Evolutionary conservation across 352 stramenopile species (phyloP), one percentile per base, ranked within the genome.

Genomic region (Pythium phragmiticola): DNA sequence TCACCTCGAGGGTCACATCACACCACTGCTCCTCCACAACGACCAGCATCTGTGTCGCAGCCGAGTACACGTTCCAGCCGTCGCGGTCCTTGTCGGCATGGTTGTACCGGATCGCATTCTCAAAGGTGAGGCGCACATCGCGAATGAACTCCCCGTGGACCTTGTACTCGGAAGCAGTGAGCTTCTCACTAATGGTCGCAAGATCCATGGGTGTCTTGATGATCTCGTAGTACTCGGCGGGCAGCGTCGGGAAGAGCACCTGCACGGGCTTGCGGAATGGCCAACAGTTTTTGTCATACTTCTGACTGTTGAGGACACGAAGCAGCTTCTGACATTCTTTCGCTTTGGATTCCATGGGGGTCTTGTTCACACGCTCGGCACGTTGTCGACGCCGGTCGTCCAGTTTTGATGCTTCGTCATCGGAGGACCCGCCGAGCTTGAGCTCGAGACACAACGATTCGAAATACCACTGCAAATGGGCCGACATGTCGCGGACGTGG

Each of bases 221-320:
- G 55, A 95, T 78, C 13, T 92, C 77, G 60, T 90, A 92, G 53
- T 95, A 95, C 37, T 93, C 82, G 7, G 75, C 36, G 21, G 82
- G 84, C 1, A 95, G 71, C 26, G 74, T 70, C 26, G 85, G 85
- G 51, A 95, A 95, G 23, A 95, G 60, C 49, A 89, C 74, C 28
- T 76, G 65, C 28, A 90, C 87, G 34, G 87, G 74, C 41, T 95
- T 92, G 23, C 84, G 80, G 66, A 95, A 95, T 11, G 87, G 87
- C 87, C 87, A 94, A 60, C 80, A 90, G 60, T 91, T 88, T 60
- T 93, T 94, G 65, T 92, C 81, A 51, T 94, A 76, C 71, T 95
- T 95, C 55, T 95, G 87, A 54, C 80, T 92, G 57, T 90, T 87
- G n/a, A 95, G 68, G 12, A 88, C 82, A 8, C 82, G 78, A 34